These are phyloP conservation scores for Peronospora destructor DNA, from an alignment of 352 stramenopile species.

Conservation along the genomic window DNA sequence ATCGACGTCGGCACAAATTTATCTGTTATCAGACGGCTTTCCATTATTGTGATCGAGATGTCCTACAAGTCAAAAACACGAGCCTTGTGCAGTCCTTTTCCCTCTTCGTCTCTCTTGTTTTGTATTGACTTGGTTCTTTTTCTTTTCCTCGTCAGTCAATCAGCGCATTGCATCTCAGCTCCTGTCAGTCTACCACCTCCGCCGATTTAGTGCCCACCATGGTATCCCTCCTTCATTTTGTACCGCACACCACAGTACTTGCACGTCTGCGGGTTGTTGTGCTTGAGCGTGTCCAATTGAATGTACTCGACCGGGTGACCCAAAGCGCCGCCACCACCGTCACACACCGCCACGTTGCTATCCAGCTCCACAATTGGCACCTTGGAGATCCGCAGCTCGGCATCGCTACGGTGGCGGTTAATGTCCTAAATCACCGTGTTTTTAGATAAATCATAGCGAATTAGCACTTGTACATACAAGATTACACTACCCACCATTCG, in stretches of 20 bases:
- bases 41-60: slow-evolving; percentile 4
- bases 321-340: slow-evolving; percentile 92
- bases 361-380: slow-evolving; percentile 90
- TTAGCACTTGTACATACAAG: slow-evolving; percentile 1
- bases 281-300: slow-evolving; percentile 81
- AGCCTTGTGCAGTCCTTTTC: neutral
- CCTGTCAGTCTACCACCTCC: neutral
- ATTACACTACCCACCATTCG: neutral
- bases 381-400: slow-evolving; percentile 82
- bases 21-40: too few relatives aligned
- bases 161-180: neutral
- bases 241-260: slow-evolving; percentile 92
- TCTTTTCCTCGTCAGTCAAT: neutral
- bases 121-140: slow-evolving; percentile 23
- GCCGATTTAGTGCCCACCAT: slow-evolving; percentile 47
- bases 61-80: neutral
- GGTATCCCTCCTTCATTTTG: slow-evolving; percentile 73
- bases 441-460: slow-evolving; percentile 3
- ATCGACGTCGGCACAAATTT: too few relatives aligned
- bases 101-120: slow-evolving; percentile 9
- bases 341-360: slow-evolving; percentile 88
- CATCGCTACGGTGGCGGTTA: slow-evolving; percentile 85
- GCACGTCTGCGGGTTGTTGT: slow-evolving; percentile 71
- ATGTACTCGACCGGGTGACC: slow-evolving; percentile 96
- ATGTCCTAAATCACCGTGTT: slow-evolving; percentile 39